Evolutionary conservation across 2,329 filamentous ascomycete species (phyloP), one percentile per base, ranked within the genome.

Genomic region (Cladorrhinum sp.): DNA sequence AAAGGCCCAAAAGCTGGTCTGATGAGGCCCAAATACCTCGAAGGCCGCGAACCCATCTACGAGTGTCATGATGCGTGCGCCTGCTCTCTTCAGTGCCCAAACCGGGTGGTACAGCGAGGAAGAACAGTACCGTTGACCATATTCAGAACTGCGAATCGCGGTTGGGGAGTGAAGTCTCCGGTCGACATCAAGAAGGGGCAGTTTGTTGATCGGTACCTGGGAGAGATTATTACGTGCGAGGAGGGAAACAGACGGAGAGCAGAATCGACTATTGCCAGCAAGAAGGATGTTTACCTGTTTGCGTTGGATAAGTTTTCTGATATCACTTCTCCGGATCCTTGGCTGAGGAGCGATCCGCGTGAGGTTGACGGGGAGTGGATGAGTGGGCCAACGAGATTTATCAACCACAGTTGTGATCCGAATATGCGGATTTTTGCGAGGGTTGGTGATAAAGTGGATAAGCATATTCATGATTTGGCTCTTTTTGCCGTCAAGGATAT

Each of bases 331-430:
- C 75, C 80, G 9, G 84, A 88, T 62, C 75, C 77, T n/a, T 77
- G 84, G 1, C 78, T 89, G 0, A 77, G 79, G 2, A 82, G 80
- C 0, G 76, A 81, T 5, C 80, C 85, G 16, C 74, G 89, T 3
- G 85, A 87, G 65, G 82, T 87, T 0, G 86, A 87, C 60, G 91
- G 91, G 10, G 87, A 93, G 71, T 89, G 89, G 72, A 86, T 88
- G 78, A 90, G 90, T 0, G 90, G 90, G 0, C 89, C 90, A 0
- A 91, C 89, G 0, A 83, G 90, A 2, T 95, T 94, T 73, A 89
- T 94, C 72, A 95, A 95, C 68, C 91, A 95, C 72, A 89, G 85
- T 1, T 94, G 91, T 71, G 84, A 90, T 3, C 90, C 91, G 0
- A 94, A 93, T 69, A 82, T 92, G 69, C 81, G 88, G 14, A 91